These are phyloP conservation scores for Termitomyces sp. DNA, from an alignment of 768 basidiomycete species.

Conservation along the genomic window DNA sequence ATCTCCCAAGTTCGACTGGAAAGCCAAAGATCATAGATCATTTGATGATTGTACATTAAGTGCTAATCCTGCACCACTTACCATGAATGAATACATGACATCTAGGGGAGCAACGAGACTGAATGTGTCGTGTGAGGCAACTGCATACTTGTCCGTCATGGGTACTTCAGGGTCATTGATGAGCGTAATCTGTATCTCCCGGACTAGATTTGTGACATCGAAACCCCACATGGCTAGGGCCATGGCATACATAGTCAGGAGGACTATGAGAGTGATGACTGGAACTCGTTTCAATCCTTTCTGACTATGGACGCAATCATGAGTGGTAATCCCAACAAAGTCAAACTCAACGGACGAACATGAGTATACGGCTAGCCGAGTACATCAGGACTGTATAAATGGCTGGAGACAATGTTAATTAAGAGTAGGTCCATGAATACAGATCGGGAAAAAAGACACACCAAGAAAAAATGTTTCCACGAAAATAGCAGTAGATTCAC, in stretches of 20 bases:
- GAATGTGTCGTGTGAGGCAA: not conserved
- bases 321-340: not conserved
- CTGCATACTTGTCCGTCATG: constrained; percentile 3
- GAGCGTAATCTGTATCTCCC: constrained; percentile 4
- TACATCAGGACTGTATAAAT: constrained; percentile 5
- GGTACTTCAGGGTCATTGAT: constrained; percentile 1
- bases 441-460: not conserved
- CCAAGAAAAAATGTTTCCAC: constrained; percentile 10
- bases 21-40: not conserved
- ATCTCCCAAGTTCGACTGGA: constrained; percentile 5
- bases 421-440: not conserved
- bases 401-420: not conserved
- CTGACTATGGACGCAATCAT: not conserved
- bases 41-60: not conserved
- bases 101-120: constrained; percentile 1
- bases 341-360: not conserved
- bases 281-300: constrained; percentile 7
- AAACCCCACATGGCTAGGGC: constrained; percentile 9
- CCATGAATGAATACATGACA: constrained; percentile 4
- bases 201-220: constrained; percentile 5
- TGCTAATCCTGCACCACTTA: not conserved
- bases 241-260: constrained; percentile 8
- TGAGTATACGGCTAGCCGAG: constrained; percentile 3
- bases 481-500: constrained; percentile 1
- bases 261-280: constrained; percentile 2